phyloP scores from a whole-genome alignment of 108 stramenopile species.

The Cyclostephanos invisitatus region DNA sequence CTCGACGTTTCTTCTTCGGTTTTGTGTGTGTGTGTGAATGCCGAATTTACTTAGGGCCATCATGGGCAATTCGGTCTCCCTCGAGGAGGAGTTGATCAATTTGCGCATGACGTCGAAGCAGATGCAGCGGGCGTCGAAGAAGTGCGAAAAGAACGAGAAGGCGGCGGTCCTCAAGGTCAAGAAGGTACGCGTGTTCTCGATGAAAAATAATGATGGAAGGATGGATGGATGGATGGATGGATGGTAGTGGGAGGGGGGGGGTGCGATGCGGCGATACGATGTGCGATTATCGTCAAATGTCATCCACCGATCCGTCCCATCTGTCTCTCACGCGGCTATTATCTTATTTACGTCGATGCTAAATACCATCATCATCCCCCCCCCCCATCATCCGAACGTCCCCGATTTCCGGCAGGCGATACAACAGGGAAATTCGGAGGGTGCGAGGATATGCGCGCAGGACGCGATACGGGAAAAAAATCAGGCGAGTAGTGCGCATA shows the following conservation, averaged over 20 bases:
- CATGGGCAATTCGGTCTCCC: slow-evolving; percentile 82
- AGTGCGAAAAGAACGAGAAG: slow-evolving; percentile 97
- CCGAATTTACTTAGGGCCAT: slow-evolving; percentile 2
- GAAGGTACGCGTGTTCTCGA: slow-evolving; percentile 70
- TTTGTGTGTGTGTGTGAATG: no score
- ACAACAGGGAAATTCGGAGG: slow-evolving; percentile 90
- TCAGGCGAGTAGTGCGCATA: slow-evolving; percentile 53
- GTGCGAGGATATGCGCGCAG: slow-evolving; percentile 96
- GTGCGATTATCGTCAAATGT: no score
- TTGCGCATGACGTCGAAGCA: slow-evolving; percentile 95
- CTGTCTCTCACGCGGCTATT: no score
- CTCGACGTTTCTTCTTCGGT: no score
- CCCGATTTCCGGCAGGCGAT: slow-evolving; percentile 60
- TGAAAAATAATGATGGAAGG: no score
- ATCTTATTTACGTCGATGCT: no score
- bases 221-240: no score
- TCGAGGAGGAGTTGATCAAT: slow-evolving; percentile 96
- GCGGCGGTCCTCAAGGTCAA: slow-evolving; percentile 87
- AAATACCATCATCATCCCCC: no score
- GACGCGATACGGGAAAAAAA: slow-evolving; percentile 99
- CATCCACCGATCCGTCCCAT: no score
- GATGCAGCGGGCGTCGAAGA: slow-evolving; percentile 91
- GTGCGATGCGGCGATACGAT: no score
- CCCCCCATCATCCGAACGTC: background rate
- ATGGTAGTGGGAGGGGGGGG: no score